Evolutionary conservation across 1,284 basidiomycete genomes (phyloP).

Genomic region (Takashimella tepidaria): DNA sequence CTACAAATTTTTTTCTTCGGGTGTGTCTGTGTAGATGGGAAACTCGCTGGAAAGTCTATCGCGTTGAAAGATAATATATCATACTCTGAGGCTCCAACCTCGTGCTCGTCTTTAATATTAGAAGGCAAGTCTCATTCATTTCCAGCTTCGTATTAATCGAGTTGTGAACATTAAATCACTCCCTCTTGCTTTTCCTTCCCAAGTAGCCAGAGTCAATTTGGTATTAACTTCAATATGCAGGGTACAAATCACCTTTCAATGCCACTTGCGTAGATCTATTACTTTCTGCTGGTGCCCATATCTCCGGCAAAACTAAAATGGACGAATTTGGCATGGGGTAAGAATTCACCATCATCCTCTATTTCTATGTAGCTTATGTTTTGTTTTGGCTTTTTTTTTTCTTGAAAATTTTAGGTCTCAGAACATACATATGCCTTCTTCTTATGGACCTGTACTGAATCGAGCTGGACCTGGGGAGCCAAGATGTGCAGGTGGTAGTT

Average conservation of each 20-base stretch:
- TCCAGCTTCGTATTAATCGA: no score
- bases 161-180: no score
- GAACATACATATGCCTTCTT: slow-evolving; percentile 25
- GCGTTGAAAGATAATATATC: slow-evolving; percentile 86
- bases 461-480: slow-evolving; percentile 53
- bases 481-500: slow-evolving; percentile 61
- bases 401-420: slow-evolving; percentile 21
- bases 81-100: slow-evolving; percentile 62
- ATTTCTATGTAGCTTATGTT: no score
- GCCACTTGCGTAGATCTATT: slow-evolving; percentile 75
- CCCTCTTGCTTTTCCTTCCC: no score
- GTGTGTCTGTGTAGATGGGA: no score
- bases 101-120: slow-evolving; percentile 73
- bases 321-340: slow-evolving; percentile 99
- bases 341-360: neutral
- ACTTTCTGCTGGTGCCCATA: slow-evolving; percentile 60
- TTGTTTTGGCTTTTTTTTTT: slow-evolving; percentile 23
- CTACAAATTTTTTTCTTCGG: no score
- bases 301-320: slow-evolving; percentile 88
- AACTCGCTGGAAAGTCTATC: slow-evolving; percentile 44
- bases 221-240: slow-evolving; percentile 45
- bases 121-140: slow-evolving; percentile 49
- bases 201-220: no score
- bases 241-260: slow-evolving; percentile 75
- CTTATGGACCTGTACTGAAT: slow-evolving; percentile 61